phyloP scores from a whole-genome alignment of 73 alveolate species.

The Urostyla sp. region DNA sequence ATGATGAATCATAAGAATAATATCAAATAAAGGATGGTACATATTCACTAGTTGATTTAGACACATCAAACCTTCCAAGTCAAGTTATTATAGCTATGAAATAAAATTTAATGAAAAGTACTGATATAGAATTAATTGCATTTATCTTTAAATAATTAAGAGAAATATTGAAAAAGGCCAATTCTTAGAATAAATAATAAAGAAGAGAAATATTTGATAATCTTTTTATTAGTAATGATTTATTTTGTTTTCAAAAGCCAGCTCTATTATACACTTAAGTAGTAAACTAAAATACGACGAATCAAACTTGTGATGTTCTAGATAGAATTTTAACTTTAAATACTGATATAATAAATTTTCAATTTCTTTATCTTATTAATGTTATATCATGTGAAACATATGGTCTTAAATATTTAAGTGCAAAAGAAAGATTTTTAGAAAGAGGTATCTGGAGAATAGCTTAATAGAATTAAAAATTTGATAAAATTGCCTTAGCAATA shows the following conservation, averaged over 20 bases:
- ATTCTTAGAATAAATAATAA: conserved; percentile 12
- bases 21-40: too few species aligned
- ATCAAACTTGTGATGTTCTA: not conserved
- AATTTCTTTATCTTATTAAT: conserved; percentile 15
- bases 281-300: not conserved
- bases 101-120: not conserved
- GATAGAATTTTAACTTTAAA: not conserved
- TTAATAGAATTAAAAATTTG: not conserved
- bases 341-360: not conserved
- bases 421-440: not conserved
- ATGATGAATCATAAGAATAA: too few species aligned
- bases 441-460: conserved; percentile 8
- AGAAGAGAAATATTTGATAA: conserved; percentile 28
- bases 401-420: conserved; percentile 4
- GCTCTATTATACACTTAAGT: not conserved
- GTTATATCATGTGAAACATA: conserved; percentile 45
- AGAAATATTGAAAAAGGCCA: conserved; percentile 16
- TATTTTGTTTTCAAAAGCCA: conserved; percentile 1
- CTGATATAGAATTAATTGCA: not conserved
- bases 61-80: too few species aligned
- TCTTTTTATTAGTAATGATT: conserved; percentile 11
- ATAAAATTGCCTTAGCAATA: conserved; percentile 34
- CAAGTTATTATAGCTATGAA: too few species aligned
- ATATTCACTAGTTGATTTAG: too few species aligned
- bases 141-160: conserved; percentile 6